A percentile compares a stretch with the other conserved stretches of the same genome.
Conservation (phyloP, 352 stramenopile species). For the Pythium sukuiense region DNA sequence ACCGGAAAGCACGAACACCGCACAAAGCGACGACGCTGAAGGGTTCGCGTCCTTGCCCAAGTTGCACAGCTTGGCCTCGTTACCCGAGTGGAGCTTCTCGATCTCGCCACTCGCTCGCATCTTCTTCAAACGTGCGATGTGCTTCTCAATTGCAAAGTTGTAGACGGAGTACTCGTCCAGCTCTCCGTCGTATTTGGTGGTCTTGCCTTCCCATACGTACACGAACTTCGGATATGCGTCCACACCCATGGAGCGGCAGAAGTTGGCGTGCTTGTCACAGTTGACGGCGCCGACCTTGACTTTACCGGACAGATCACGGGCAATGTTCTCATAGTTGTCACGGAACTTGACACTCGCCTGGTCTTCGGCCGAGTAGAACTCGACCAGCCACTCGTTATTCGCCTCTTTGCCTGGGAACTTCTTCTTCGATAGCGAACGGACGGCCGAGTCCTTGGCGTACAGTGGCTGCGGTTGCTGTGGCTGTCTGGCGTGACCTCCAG, state of each 20-base stretch:
- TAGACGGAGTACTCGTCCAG: conserved; percentile 80
- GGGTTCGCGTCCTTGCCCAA: conserved; percentile 62
- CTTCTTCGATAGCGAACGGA: conserved; percentile 61
- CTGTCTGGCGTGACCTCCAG: conserved; percentile 16
- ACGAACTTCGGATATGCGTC: conserved; percentile 52
- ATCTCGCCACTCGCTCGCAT: conserved; percentile 66
- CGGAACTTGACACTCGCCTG: conserved; percentile 58
- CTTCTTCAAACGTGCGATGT: conserved; percentile 65
- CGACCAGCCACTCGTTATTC: conserved; percentile 81
- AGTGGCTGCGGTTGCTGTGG: conserved; percentile 39
- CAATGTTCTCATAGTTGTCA: conserved; percentile 60
- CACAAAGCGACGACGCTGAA: conserved; percentile 53
- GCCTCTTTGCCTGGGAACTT: conserved; percentile 70
- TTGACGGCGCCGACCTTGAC: conserved; percentile 79
- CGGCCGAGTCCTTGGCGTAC: conserved; percentile 61
- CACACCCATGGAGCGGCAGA: conserved; percentile 52
- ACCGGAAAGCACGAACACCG: conserved; percentile 68
- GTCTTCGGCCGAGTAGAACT: conserved; percentile 73
- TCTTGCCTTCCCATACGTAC: conserved; percentile 68
- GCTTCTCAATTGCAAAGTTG: conserved; percentile 84
- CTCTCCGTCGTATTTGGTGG: conserved; percentile 52
- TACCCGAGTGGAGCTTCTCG: conserved; percentile 71
- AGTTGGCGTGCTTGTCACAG: conserved; percentile 58
- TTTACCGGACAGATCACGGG: conserved; percentile 62
- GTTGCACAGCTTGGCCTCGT: conserved; percentile 78